These are phyloP conservation scores for Umbelopsis isabellina DNA, from an alignment of 192 early-diverging fungal species.

Conservation along the genomic window DNA sequence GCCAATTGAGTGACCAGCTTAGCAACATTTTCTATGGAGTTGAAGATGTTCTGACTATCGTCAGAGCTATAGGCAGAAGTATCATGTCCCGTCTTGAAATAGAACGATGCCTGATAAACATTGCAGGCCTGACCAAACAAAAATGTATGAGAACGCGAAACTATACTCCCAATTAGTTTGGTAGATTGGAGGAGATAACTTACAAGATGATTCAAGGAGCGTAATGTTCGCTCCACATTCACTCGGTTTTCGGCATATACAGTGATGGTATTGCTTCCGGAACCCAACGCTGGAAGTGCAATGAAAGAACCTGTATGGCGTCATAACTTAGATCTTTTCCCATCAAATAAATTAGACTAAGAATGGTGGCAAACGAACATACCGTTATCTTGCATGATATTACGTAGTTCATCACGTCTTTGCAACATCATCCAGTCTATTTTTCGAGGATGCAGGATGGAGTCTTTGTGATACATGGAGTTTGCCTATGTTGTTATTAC, in stretches of 20 bases:
- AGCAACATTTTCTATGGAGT: constrained; percentile 27
- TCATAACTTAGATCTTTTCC: background rate
- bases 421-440: constrained; percentile 76
- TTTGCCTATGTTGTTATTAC: constrained; percentile 49
- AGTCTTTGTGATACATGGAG: constrained; percentile 37
- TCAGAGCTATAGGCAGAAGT: constrained; percentile 29
- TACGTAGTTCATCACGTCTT: constrained; percentile 52
- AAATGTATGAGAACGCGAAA: background rate
- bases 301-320: constrained; percentile 48
- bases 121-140: constrained; percentile 15
- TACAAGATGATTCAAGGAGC: constrained; percentile 72
- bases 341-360: too few relatives aligned
- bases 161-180: background rate
- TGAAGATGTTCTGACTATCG: constrained; percentile 25
- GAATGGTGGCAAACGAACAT: background rate
- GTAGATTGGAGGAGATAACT: background rate
- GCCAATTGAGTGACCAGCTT: constrained; percentile 31
- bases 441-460: constrained; percentile 61
- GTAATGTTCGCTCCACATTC: constrained; percentile 68
- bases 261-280: constrained; percentile 46
- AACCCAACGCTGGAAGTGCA: constrained; percentile 63
- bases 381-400: constrained; percentile 78
- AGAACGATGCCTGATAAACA: constrained; percentile 18
- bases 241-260: constrained; percentile 67
- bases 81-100: constrained; percentile 13